Conservation (phyloP, 352 stramenopile genomes). For the Pythium insidiosum region DNA sequence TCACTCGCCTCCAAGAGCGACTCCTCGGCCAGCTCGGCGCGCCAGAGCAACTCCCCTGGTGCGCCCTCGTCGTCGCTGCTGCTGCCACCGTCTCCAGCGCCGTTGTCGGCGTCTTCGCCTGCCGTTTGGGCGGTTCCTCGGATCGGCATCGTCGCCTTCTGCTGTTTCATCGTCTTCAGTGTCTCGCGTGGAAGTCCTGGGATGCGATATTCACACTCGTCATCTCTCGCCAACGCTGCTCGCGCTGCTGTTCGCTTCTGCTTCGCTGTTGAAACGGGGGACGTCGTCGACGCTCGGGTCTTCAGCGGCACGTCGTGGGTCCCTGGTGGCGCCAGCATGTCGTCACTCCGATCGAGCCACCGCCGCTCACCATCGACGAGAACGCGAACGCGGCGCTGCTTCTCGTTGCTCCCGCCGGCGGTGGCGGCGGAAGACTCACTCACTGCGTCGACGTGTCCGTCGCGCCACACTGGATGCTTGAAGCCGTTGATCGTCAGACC, state of each 20-base stretch:
- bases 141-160: neutral
- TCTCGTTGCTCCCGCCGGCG: neutral
- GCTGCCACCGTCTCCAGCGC: neutral
- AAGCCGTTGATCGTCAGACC: neutral
- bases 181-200: too few species aligned
- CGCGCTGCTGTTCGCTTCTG: neutral
- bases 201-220: neutral
- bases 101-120: neutral
- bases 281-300: too few species aligned
- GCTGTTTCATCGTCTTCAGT: neutral
- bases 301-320: neutral
- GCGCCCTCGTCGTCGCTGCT: neutral
- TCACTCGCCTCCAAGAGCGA: constrained; percentile 17
- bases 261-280: neutral
- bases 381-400: too few species aligned
- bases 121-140: neutral
- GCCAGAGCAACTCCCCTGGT: constrained; percentile 5
- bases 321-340: neutral
- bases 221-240: too few species aligned
- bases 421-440: neutral
- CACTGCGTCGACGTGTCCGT: neutral
- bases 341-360: neutral
- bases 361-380: neutral
- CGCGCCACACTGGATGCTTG: neutral
- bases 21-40: constrained; percentile 3